Evolutionary conservation across 139 green algal genomes (phyloP).

Genomic region (Dunaliella sp.): DNA sequence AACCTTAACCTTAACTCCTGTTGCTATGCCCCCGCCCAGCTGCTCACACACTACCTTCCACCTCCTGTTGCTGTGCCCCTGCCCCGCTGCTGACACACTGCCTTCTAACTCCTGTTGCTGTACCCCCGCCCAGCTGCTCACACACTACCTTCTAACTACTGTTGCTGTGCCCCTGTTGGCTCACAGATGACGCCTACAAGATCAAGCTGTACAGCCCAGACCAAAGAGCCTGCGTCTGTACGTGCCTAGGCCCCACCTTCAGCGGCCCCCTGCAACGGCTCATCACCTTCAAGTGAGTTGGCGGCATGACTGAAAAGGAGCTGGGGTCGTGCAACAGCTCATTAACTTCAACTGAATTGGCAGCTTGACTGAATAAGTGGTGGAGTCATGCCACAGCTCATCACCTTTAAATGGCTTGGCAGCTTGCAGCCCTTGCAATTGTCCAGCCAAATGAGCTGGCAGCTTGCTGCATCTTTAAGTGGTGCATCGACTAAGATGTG

Average conservation of each 20-base stretch:
- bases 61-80: no score
- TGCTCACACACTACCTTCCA: no score
- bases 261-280: slow-evolving; percentile 51
- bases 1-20: no score
- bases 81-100: no score
- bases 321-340: background rate
- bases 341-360: background rate
- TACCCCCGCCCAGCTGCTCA: no score
- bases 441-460: background rate
- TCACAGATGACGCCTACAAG: slow-evolving; percentile 61
- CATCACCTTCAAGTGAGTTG: slow-evolving; percentile 55
- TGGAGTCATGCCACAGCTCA: slow-evolving; percentile 45
- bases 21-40: no score
- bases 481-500: background rate
- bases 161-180: no score
- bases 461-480: background rate
- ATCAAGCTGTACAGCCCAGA: slow-evolving; percentile 56
- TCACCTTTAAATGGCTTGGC: slow-evolving; percentile 58
- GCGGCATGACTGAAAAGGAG: no score
- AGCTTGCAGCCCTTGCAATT: background rate
- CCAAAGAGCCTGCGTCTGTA: slow-evolving; percentile 24
- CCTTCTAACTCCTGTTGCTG: no score
- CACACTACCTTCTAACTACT: no score
- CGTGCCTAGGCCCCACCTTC: slow-evolving; percentile 66
- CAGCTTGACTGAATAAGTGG: background rate